A percentile compares a stretch with the other conserved stretches of the same genome.
Conservation (phyloP, 345 rosid genomes). For the Eutrema heterophyllum region DNA sequence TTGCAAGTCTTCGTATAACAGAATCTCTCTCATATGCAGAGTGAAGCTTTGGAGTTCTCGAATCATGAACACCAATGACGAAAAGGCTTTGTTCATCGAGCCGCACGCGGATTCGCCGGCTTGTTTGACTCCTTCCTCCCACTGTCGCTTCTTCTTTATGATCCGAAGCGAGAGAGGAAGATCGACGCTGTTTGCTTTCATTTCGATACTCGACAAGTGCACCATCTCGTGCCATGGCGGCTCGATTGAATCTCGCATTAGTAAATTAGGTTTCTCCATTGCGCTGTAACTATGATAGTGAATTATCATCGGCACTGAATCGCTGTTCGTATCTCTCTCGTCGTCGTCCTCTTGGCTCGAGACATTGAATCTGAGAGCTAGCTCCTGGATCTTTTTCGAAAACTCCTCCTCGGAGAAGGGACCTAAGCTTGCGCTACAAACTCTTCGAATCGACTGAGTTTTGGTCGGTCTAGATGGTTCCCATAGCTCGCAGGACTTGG, state of each 20-base stretch:
- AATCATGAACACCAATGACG: constrained; percentile 93
- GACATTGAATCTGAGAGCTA: constrained; percentile 51
- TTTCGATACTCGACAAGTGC: constrained; percentile 50
- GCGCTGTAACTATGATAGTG: constrained; percentile 15
- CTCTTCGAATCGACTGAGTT: constrained; percentile 31
- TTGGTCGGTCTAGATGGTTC: constrained; percentile 28
- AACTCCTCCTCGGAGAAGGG: constrained; percentile 75
- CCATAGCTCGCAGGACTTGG: constrained; percentile 44
- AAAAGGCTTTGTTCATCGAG: constrained; percentile 77
- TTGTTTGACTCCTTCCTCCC: constrained; percentile 61
- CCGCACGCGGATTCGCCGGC: constrained; percentile 62
- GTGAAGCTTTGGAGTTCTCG: constrained; percentile 71
- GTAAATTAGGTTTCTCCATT: constrained; percentile 6
- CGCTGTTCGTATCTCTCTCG: background rate
- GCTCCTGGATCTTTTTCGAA: constrained; percentile 50
- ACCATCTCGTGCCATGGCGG: constrained; percentile 36
- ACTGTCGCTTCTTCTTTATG: constrained; percentile 67
- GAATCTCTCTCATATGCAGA: constrained; percentile 70
- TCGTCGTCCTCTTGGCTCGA: constrained; percentile 28
- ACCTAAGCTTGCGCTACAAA: constrained; percentile 54
- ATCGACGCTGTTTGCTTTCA: constrained; percentile 81
- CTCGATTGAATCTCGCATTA: constrained; percentile 14
- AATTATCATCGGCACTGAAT: background rate
- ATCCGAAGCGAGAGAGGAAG: constrained; percentile 80
- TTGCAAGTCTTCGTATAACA: constrained; percentile 64